Conservation (phyloP, 768 basidiomycete species). For the Termitomyces titanicus region DNA sequence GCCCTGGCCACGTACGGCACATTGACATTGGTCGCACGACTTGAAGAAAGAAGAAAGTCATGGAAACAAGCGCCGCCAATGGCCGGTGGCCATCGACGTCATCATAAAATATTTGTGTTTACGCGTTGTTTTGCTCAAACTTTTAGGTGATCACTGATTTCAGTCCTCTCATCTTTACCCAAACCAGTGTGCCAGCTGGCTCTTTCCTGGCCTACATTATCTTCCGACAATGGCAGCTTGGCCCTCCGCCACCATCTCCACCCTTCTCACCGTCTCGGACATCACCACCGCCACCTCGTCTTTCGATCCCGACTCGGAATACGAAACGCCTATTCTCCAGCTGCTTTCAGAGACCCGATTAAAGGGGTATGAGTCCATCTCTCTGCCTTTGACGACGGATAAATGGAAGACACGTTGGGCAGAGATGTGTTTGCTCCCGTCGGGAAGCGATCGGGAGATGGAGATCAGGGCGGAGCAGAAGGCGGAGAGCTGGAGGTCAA, state of each 20-base stretch:
- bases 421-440: conserved; percentile 76
- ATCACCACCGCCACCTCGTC: conserved; percentile 2
- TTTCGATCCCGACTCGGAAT: conserved; percentile 2
- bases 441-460: conserved; percentile 35
- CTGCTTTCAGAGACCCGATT: conserved; percentile 47
- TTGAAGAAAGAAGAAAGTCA: too few species aligned
- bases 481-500: conserved; percentile 86
- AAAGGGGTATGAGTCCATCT: conserved; percentile 74
- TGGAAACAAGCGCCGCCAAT: too few species aligned
- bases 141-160: neutral
- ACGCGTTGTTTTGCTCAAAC: conserved; percentile 6
- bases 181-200: too few species aligned
- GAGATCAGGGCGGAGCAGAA: conserved; percentile 46
- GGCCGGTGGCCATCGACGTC: too few species aligned
- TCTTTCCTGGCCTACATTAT: neutral
- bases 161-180: too few species aligned
- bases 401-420: conserved; percentile 88
- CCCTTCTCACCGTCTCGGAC: conserved; percentile 7
- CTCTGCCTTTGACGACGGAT: conserved; percentile 84
- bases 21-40: too few species aligned
- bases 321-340: conserved; percentile 48
- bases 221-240: conserved; percentile 27
- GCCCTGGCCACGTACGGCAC: too few species aligned
- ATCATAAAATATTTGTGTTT: conserved; percentile 7
- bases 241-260: conserved; percentile 24